phyloP scores from a whole-genome alignment of 768 basidiomycete genomes.

The Boletus sensibilis region DNA sequence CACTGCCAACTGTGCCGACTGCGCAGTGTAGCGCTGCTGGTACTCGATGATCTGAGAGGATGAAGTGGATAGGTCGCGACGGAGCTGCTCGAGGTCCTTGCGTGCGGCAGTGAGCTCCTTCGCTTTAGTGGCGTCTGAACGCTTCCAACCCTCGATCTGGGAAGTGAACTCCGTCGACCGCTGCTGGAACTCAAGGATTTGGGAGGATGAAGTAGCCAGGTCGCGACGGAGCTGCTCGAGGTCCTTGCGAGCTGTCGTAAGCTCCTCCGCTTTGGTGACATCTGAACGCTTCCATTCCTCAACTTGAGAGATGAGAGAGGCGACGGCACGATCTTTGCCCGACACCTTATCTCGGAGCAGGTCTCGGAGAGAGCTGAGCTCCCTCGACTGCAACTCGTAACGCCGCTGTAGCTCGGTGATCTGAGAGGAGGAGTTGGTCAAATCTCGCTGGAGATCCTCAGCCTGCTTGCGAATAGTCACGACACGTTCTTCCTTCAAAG shows the following conservation, averaged over 20 bases:
- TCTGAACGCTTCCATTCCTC: neutral
- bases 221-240: neutral
- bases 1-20: too few relatives aligned
- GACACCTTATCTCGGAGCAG: neutral
- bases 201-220: too few relatives aligned
- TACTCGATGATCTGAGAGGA: neutral
- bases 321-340: neutral
- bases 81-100: conserved; percentile 2
- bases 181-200: neutral
- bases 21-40: neutral
- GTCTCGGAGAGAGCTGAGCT: neutral
- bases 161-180: neutral
- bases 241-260: neutral
- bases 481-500: neutral
- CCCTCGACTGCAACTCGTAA: neutral
- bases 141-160: neutral
- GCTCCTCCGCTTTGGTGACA: neutral
- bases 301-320: neutral
- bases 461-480: neutral
- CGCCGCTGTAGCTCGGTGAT: neutral
- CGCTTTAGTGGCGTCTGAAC: neutral
- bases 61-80: neutral
- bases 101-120: neutral
- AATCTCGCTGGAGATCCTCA: neutral
- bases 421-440: neutral